Evolutionary conservation across 2,329 filamentous ascomycete genomes (phyloP).

Genomic region (Microdochium nivale): DNA sequence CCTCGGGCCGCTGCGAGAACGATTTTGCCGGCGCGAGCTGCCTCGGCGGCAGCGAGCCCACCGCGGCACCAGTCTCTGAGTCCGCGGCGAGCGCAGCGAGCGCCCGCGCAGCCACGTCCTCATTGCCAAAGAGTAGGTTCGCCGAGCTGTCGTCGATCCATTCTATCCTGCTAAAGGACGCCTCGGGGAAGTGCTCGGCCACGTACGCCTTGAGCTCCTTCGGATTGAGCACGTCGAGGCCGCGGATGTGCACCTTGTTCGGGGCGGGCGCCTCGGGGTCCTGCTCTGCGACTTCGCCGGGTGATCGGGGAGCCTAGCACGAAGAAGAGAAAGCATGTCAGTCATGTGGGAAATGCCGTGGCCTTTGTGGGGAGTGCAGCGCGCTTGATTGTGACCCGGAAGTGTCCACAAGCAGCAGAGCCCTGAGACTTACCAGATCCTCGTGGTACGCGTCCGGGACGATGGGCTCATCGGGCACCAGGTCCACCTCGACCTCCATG

Average conservation of each 20-base stretch:
- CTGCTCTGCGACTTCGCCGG: slow-evolving; percentile 29
- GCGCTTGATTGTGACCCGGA: neutral
- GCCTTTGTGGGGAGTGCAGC: neutral
- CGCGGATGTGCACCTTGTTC: slow-evolving; percentile 74
- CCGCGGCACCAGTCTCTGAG: slow-evolving; percentile 42
- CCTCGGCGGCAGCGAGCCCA: slow-evolving; percentile 48
- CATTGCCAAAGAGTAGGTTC: slow-evolving; percentile 68
- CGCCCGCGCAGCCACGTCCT: slow-evolving; percentile 43
- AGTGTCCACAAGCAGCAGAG: neutral
- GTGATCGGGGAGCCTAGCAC: slow-evolving; percentile 10
- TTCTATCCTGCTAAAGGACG: slow-evolving; percentile 58
- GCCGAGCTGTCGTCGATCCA: slow-evolving; percentile 94
- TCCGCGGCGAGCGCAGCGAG: slow-evolving; percentile 43
- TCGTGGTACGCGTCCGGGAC: slow-evolving; percentile 17
- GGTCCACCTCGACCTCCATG: slow-evolving; percentile 46
- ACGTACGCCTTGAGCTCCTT: slow-evolving; percentile 72
- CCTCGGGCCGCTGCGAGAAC: slow-evolving; percentile 58
- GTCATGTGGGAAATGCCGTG: neutral
- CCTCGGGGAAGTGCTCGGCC: slow-evolving; percentile 52
- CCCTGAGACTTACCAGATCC: slow-evolving; percentile 19
- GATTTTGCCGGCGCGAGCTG: slow-evolving; percentile 63
- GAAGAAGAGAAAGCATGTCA: neutral
- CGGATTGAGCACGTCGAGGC: slow-evolving; percentile 74
- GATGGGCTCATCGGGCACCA: slow-evolving; percentile 34
- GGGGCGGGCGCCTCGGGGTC: slow-evolving; percentile 25